Evolutionary conservation across 2,329 filamentous ascomycete species (phyloP).

Genomic region (Grosmannia clavigera): DNA sequence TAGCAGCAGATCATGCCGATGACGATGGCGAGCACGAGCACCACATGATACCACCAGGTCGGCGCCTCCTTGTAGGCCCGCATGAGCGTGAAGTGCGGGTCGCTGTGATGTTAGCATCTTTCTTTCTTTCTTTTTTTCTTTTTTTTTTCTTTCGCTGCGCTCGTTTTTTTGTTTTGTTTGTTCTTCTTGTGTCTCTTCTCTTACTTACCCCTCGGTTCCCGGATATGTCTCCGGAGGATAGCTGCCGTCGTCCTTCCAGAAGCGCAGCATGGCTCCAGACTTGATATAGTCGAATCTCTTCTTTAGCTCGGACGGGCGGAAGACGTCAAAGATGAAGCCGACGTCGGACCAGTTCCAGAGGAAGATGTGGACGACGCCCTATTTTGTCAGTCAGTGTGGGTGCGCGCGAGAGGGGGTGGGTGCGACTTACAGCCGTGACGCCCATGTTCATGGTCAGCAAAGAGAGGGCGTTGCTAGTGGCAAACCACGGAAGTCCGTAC

Average conservation of each 20-base stretch:
- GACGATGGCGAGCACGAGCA: slow-evolving; percentile 22
- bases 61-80: slow-evolving; percentile 10
- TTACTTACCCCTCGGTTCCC: not conserved
- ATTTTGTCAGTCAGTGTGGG: not conserved
- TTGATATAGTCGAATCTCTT: slow-evolving; percentile 1
- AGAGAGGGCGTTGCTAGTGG: slow-evolving; percentile 25
- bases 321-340: slow-evolving; percentile 10
- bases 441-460: slow-evolving; percentile 32
- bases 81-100: slow-evolving; percentile 19
- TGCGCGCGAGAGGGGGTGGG: not conserved
- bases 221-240: not conserved
- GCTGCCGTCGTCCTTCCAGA: not conserved
- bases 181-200: no score
- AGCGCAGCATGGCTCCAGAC: not conserved
- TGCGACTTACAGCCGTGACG: slow-evolving; percentile 24
- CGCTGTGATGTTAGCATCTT: slow-evolving; percentile 12
- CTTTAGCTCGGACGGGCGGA: slow-evolving; percentile 4
- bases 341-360: slow-evolving; percentile 12
- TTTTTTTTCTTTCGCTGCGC: not conserved
- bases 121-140: not conserved
- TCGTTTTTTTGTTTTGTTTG: not conserved
- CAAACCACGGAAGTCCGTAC: slow-evolving; percentile 28
- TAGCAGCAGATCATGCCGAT: slow-evolving; percentile 27
- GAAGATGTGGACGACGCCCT: slow-evolving; percentile 25
- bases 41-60: slow-evolving; percentile 12